Evolutionary conservation across 2,329 filamentous ascomycete genomes (phyloP).

Genomic region (Apiospora kogelbergensis): DNA sequence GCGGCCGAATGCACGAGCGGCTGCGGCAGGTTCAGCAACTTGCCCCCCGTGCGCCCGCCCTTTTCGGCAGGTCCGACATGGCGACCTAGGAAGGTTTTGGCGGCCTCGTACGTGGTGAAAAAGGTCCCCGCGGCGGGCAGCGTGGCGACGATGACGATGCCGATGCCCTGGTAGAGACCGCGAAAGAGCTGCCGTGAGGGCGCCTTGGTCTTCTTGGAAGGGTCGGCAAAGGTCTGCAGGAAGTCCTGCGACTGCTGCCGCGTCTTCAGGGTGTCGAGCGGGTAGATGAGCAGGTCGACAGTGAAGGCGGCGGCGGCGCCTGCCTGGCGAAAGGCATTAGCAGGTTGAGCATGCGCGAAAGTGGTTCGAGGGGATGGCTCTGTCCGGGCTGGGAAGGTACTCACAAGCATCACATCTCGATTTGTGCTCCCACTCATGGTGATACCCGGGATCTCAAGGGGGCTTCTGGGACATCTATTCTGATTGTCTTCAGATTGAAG

Average conservation of each 20-base stretch:
- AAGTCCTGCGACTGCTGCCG: conserved; percentile 79
- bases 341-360: neutral
- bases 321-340: conserved; percentile 52
- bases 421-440: conserved; percentile 15
- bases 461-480: neutral
- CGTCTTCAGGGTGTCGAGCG: conserved; percentile 87
- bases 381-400: neutral
- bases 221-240: conserved; percentile 61
- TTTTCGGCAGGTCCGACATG: neutral
- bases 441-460: neutral
- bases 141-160: conserved; percentile 81
- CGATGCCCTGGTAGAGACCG: conserved; percentile 84
- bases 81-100: conserved; percentile 61
- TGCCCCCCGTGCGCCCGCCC: conserved; percentile 40
- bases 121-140: conserved; percentile 82
- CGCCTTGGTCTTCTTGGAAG: conserved; percentile 47
- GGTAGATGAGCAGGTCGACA: conserved; percentile 83
- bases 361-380: neutral
- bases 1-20: conserved; percentile 72
- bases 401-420: conserved; percentile 17
- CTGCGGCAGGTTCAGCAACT: conserved; percentile 54
- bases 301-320: conserved; percentile 83
- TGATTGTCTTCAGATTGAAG: neutral
- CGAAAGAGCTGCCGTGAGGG: conserved; percentile 50
- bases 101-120: conserved; percentile 84